These are phyloP conservation scores for Inosperma sp. DNA, from an alignment of 768 basidiomycete genomes.

Conservation along the genomic window DNA sequence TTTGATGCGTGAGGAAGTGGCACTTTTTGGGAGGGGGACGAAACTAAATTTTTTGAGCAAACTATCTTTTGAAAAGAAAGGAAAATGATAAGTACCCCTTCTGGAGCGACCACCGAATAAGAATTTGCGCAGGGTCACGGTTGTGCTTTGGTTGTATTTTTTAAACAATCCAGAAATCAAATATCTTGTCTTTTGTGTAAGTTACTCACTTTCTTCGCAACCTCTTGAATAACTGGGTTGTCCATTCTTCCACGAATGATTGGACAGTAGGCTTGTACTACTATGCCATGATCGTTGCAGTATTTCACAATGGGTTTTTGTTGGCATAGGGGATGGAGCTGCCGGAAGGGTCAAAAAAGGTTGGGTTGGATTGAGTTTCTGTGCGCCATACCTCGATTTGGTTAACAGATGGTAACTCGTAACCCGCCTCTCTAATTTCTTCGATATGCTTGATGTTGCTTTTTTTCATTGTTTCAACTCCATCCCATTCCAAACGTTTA, in stretches of 20 bases:
- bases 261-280: conserved; percentile 74
- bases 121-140: conserved; percentile 69
- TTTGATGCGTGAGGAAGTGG: conserved; percentile 60
- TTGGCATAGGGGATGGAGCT: conserved; percentile 83
- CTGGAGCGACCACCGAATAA: conserved; percentile 90
- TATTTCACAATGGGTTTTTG: conserved; percentile 74
- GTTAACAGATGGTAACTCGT: conserved; percentile 68
- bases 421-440: conserved; percentile 61
- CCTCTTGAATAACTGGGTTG: conserved; percentile 45
- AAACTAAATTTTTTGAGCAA: conserved; percentile 42
- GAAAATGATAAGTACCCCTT: conserved; percentile 55
- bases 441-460: conserved; percentile 71
- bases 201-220: conserved; percentile 50
- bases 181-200: neutral
- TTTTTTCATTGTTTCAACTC: too few species aligned
- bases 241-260: conserved; percentile 59
- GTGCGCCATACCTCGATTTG: conserved; percentile 64
- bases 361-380: neutral
- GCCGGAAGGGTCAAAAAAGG: neutral
- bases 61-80: neutral
- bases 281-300: conserved; percentile 55
- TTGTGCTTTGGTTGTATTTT: conserved; percentile 40
- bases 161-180: neutral
- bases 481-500: too few species aligned
- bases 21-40: conserved; percentile 80